Percentiles rank a stretch among this genome's conserved stretches.
phyloP scores from a whole-genome alignment of 306 rosid species.

The Crataegus laevigata region DNA sequence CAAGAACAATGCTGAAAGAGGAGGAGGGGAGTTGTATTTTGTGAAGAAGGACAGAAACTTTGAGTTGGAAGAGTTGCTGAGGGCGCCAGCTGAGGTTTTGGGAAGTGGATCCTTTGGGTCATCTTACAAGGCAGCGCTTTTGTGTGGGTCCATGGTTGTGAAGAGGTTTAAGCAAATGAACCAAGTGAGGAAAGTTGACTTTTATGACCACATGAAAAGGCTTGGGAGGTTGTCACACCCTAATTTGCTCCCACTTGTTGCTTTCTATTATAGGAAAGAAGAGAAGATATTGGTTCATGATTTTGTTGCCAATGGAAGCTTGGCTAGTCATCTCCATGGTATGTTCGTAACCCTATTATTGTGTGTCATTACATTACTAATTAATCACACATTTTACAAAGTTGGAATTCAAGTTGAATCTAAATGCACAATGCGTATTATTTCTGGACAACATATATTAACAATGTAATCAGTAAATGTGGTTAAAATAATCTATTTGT shows the following conservation, averaged over 20 bases:
- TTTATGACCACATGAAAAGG: constrained; percentile 54
- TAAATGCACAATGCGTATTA: neutral
- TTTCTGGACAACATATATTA: neutral
- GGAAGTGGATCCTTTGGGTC: constrained; percentile 87
- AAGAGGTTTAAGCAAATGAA: constrained; percentile 78
- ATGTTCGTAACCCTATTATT: neutral
- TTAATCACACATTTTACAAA: neutral
- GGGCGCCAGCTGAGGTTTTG: constrained; percentile 73
- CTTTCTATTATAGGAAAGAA: constrained; percentile 30
- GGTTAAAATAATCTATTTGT: no score
- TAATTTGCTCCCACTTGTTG: constrained; percentile 35
- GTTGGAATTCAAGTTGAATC: no score
- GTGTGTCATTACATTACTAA: neutral
- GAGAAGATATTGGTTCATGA: constrained; percentile 40
- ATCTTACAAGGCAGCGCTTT: constrained; percentile 58
- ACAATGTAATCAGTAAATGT: neutral
- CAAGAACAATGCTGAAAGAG: constrained; percentile 26
- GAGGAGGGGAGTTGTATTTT: constrained; percentile 29
- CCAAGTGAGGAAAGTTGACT: constrained; percentile 45
- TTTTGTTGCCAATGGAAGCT: constrained; percentile 35
- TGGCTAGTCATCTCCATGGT: constrained; percentile 39
- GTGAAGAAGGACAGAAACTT: constrained; percentile 35
- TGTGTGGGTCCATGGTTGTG: constrained; percentile 61
- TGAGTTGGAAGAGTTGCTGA: constrained; percentile 58
- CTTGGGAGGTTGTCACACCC: constrained; percentile 42